Conservation (phyloP, 345 rosid genomes). For the Pistacia vera region DNA sequence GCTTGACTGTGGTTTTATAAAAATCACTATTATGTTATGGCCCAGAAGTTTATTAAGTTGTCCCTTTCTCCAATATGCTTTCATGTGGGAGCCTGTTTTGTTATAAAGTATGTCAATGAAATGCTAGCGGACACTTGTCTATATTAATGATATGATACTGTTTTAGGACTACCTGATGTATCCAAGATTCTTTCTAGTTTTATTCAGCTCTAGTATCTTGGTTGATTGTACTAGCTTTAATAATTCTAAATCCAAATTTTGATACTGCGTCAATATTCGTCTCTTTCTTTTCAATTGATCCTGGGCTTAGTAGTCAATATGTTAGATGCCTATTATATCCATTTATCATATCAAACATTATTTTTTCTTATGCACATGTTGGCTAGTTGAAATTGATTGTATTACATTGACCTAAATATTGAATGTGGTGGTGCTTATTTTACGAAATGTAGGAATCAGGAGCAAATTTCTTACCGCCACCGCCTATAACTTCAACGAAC, state of each 20-base stretch:
- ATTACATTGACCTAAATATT: not conserved
- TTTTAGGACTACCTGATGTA: not conserved
- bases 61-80: not conserved
- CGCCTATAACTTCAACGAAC: conserved; percentile 88
- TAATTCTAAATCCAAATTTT: conserved; percentile 1
- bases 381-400: conserved; percentile 2
- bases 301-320: not conserved
- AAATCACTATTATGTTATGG: not conserved
- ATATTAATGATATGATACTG: not conserved
- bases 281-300: not conserved
- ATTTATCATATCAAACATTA: not conserved
- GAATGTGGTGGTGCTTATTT: conserved; percentile 8
- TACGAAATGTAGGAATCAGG: conserved; percentile 70
- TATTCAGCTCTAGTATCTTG: not conserved
- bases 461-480: conserved; percentile 79
- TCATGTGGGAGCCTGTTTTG: not conserved
- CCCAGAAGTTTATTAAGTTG: not conserved
- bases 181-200: not conserved
- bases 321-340: conserved; percentile 8
- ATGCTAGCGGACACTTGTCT: not conserved
- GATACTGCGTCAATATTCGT: not conserved
- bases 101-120: not conserved
- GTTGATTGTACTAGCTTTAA: not conserved
- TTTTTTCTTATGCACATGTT: not conserved
- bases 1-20: not conserved